Evolutionary conservation across 768 basidiomycete genomes (phyloP), one percentile per base, ranked within the genome.

Genomic region (Trichaptum fuscoviolaceum): DNA sequence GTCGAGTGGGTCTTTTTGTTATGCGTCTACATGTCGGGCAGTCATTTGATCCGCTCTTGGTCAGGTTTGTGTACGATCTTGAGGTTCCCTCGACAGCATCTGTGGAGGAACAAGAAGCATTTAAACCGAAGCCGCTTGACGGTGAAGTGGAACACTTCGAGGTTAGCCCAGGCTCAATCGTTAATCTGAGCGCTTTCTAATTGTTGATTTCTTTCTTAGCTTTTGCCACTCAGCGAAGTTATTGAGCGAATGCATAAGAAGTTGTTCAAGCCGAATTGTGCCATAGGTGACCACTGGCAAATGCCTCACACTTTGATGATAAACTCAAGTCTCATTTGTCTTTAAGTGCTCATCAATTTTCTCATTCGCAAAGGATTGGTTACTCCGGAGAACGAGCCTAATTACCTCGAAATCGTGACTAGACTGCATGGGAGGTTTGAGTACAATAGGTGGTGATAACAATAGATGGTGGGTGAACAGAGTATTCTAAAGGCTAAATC

Each of bases 81-180:
- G 75, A 77, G 62, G 83, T 97, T 24, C 94, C 93, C 0, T 52
- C 42, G 10, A 52, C 42, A 12, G 12, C 20, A 52, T 12, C 42
- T 15, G 68, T 78, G 6, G 77, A 76, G 73, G 86, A 77, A 69
- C 73, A 83, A 20, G 75, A 79, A 17, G 76, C 81, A 20, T 85
- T 90, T 69, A 79, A 80, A 61, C 93, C 93, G 7, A 81, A 82
- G 63, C 93, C 95, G 0, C 80, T 85, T 24, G 97, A 99, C 70
- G 95, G 93, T 26, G 97, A 99, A 74, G 97, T 97, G 1, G 95
- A 97, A 73, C 89, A 85, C 0, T 99, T 99, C 70, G 87, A 94
- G 79, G 95, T 95, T 65, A 64, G 15, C 2, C 60, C 57, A 12
- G 63, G 42, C 7, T 7, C 30, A 59, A 20, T 24, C 15, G 23